These are phyloP conservation scores for Lentinula sp. DNA, from an alignment of 768 basidiomycete species.

Conservation along the genomic window DNA sequence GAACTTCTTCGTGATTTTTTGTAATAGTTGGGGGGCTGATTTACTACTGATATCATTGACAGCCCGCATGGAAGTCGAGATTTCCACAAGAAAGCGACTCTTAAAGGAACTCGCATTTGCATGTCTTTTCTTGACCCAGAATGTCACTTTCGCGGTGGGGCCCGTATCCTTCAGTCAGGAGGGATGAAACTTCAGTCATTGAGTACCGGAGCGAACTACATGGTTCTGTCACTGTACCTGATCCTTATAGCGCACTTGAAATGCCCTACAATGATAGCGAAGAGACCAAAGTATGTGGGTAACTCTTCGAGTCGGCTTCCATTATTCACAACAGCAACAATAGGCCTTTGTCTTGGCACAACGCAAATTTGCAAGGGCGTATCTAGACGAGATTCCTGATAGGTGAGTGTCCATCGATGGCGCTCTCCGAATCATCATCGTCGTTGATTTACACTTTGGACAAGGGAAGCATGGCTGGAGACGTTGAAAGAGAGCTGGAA, in stretches of 20 bases:
- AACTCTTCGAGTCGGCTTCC: too few species aligned
- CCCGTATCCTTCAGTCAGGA: background rate
- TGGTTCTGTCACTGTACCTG: conserved; percentile 1
- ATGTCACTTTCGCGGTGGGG: background rate
- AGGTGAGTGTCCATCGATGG: background rate
- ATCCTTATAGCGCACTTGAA: background rate
- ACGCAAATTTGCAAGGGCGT: background rate
- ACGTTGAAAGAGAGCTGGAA: conserved; percentile 1
- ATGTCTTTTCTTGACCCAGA: background rate
- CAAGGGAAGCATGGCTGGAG: background rate
- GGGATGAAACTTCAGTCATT: conserved; percentile 2
- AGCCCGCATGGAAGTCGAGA: background rate
- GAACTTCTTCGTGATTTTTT: too few species aligned
- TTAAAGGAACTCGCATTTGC: too few species aligned
- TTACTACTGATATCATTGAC: background rate
- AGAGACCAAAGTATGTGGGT: background rate
- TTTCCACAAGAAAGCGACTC: too few species aligned
- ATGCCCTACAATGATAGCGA: background rate
- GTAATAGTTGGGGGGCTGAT: background rate
- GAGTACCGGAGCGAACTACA: background rate
- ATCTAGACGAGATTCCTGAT: conserved; percentile 4
- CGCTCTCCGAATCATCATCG: background rate
- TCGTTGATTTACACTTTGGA: background rate
- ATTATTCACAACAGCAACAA: background rate
- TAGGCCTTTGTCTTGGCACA: background rate